A percentile compares a stretch with the other conserved stretches of the same genome.
Conservation (phyloP, 768 basidiomycete genomes). For the Termitomyces sp. region DNA sequence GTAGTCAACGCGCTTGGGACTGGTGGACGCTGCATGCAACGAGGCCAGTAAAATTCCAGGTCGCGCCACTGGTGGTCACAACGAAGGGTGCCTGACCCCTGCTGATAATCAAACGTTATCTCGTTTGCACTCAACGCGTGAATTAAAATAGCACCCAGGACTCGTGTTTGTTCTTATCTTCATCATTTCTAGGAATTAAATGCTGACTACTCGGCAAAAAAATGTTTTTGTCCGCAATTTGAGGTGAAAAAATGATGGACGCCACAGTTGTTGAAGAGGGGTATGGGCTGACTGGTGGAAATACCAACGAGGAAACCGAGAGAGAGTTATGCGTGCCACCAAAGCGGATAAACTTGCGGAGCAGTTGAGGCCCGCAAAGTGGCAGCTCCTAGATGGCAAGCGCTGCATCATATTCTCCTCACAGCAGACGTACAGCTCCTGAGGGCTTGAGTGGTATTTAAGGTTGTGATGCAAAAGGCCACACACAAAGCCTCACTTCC, state of each 20-base stretch:
- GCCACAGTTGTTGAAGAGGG: background rate
- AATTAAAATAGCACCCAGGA: background rate
- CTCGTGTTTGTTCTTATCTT: too few relatives aligned
- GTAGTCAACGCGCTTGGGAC: slow-evolving; percentile 42
- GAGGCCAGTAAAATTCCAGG: slow-evolving; percentile 40
- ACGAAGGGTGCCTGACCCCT: slow-evolving; percentile 25
- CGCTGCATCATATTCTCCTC: background rate
- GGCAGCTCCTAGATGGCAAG: too few relatives aligned
- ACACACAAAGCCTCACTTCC: too few relatives aligned
- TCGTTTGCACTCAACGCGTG: background rate
- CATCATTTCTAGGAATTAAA: too few relatives aligned
- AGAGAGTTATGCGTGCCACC: too few relatives aligned
- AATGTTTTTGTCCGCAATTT: background rate
- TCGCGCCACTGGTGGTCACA: slow-evolving; percentile 22
- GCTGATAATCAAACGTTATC: slow-evolving; percentile 32
- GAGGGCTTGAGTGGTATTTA: background rate
- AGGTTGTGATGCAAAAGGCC: background rate
- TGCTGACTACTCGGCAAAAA: too few relatives aligned
- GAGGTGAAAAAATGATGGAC: background rate
- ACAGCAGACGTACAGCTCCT: background rate
- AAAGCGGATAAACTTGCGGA: background rate
- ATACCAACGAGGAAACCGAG: background rate
- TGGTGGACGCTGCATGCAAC: slow-evolving; percentile 54
- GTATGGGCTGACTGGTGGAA: background rate
- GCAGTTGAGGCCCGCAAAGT: background rate